These are phyloP conservation scores for Ricinus communis DNA, from an alignment of 345 rosid genomes.

Conservation along the genomic window DNA sequence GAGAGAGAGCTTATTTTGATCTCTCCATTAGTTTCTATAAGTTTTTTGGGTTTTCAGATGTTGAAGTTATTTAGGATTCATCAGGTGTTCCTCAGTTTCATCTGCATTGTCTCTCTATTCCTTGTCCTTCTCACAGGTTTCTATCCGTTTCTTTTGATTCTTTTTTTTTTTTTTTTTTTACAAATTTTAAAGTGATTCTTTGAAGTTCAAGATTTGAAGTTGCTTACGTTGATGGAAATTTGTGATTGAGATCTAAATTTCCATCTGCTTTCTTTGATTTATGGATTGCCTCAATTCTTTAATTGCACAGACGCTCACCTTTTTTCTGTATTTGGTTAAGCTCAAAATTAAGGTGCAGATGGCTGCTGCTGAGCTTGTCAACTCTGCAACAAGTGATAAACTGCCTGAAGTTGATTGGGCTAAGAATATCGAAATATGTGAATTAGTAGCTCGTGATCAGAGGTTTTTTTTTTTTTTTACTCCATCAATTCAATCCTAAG, in stretches of 20 bases:
- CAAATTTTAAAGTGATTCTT: too few species aligned
- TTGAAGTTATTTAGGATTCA: conserved; percentile 41
- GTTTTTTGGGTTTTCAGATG: conserved; percentile 26
- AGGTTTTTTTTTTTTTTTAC: conserved; percentile 40
- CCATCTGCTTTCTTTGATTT: neutral
- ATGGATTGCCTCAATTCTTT: neutral
- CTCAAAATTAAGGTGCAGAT: conserved; percentile 33
- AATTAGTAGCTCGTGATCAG: conserved; percentile 68
- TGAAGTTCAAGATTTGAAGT: too few species aligned
- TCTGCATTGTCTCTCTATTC: conserved; percentile 25
- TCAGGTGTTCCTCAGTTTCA: conserved; percentile 34
- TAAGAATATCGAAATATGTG: conserved; percentile 90
- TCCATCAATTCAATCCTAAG: neutral
- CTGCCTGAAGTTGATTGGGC: conserved; percentile 85
- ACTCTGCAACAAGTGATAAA: conserved; percentile 82
- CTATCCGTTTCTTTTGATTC: too few species aligned
- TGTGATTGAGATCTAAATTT: conserved; percentile 3
- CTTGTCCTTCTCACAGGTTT: conserved; percentile 32
- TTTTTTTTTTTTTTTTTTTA: too few species aligned
- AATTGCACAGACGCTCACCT: neutral
- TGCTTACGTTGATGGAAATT: too few species aligned
- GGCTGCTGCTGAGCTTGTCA: conserved; percentile 90
- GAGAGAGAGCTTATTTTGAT: too few species aligned
- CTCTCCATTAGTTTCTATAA: neutral
- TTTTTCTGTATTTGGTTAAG: neutral